Evolutionary conservation across 2,329 filamentous ascomycete species (phyloP).

Genomic region (Zymoseptoria tritici): DNA sequence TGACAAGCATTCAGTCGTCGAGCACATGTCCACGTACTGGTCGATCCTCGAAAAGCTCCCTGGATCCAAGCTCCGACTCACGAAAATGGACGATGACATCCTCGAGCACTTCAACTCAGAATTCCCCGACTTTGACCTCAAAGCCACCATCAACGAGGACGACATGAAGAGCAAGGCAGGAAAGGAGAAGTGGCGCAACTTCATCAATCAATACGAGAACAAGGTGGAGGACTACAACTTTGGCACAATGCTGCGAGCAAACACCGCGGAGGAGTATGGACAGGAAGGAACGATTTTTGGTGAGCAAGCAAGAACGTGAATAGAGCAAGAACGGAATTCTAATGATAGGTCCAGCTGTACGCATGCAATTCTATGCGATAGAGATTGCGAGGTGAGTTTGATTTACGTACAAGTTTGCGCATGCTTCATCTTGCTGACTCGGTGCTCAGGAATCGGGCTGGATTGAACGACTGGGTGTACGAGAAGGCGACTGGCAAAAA

Average conservation of each 20-base stretch:
- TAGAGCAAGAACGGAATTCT: neutral
- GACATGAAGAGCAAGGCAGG: constrained; percentile 95
- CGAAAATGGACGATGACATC: constrained; percentile 92
- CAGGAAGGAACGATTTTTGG: constrained; percentile 88
- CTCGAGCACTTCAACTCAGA: constrained; percentile 77
- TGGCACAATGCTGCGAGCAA: constrained; percentile 81
- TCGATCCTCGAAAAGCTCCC: constrained; percentile 82
- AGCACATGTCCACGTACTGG: constrained; percentile 98
- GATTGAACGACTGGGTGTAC: constrained; percentile 95
- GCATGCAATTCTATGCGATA: constrained; percentile 79
- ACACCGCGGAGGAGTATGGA: constrained; percentile 74
- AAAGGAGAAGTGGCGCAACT: constrained; percentile 91
- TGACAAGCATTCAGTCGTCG: constrained; percentile 53
- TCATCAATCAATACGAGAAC: constrained; percentile 90
- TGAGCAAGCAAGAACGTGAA: constrained; percentile 34
- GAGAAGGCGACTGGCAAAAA: constrained; percentile 59
- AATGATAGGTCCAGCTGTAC: constrained; percentile 42
- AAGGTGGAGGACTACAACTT: constrained; percentile 97
- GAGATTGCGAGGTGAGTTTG: constrained; percentile 59
- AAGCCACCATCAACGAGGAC: constrained; percentile 75
- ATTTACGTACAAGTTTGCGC: neutral
- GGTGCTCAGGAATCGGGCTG: constrained; percentile 61
- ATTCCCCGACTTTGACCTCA: constrained; percentile 88
- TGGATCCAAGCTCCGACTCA: constrained; percentile 82
- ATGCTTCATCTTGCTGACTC: constrained; percentile 3